Evolutionary conservation across 441 rosid species (phyloP), one percentile per base, ranked within the genome.

Genomic region (Manihot esculenta): DNA sequence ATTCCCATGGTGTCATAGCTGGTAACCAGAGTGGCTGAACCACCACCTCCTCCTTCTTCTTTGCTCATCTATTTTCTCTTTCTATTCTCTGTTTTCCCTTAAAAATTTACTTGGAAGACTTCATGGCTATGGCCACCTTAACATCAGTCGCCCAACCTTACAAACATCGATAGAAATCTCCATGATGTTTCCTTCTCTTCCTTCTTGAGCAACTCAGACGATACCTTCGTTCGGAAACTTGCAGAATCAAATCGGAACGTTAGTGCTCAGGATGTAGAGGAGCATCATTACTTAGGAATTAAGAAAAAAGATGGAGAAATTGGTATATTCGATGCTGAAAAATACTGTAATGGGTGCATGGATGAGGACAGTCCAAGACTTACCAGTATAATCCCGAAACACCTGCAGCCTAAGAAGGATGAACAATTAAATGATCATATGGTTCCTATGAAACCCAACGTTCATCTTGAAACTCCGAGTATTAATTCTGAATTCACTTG

Each of bases 291-390:
- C 77, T 42, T 0, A 41, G 64, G 59, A 83, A 82, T 80, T 70
- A 64, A 71, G 84, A 68, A 51, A 21, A 86, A 83, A 33, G 93
- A 87, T 57, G 91, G 81, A 30, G 96, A 90, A 73, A 88, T 93
- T 47, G 97, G 92, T 57, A 86, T 93, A 33, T 93, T 90, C 50
- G 80, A 86, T 68, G 98, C 98, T 13, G 97, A 93, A 73, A 93
- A 83, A 58, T 93, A 93, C 82, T 93, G 89, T 82, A 87, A 79
- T 38, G 94, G 88, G 61, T 81, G 67, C 57, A 84, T 80, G 27
- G 91, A 84, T 60, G 84, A 74, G 47, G 82, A 79, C 53, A 81
- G 83, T 72, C 84, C 91, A 48, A 83, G 82, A 82, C 57, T 74
- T 66, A 49, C 58, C 80, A 80, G 33, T 49, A 48, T 73, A 17